phyloP scores from a whole-genome alignment of 2,329 filamentous ascomycete species.

The Verticillium nonalfalfae region DNA sequence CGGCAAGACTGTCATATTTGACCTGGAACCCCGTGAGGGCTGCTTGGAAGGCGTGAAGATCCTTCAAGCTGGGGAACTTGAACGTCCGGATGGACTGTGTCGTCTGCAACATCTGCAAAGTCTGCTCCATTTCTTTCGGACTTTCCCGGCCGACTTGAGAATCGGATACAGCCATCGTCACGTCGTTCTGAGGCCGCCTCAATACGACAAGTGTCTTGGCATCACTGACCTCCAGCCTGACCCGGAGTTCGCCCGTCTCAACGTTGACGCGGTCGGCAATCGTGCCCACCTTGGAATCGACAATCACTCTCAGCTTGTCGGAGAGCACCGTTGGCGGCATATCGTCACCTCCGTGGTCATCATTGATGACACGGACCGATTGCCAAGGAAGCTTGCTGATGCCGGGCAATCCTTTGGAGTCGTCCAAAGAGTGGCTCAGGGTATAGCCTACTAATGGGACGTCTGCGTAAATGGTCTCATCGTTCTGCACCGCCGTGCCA shows the following conservation, averaged over 20 bases:
- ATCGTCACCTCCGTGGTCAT: slow-evolving; percentile 57
- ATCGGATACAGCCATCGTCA: slow-evolving; percentile 70
- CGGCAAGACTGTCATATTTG: slow-evolving; percentile 65
- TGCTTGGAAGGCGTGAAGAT: slow-evolving; percentile 72
- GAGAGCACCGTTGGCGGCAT: slow-evolving; percentile 65
- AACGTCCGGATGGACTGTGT: slow-evolving; percentile 65
- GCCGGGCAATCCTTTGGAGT: slow-evolving; percentile 40
- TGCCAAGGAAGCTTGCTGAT: slow-evolving; percentile 57
- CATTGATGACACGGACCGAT: slow-evolving; percentile 65
- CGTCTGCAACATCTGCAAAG: slow-evolving; percentile 51
- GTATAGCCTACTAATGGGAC: slow-evolving; percentile 59
- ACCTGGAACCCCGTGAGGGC: slow-evolving; percentile 78
- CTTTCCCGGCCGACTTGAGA: slow-evolving; percentile 57
- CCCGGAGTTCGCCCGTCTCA: slow-evolving; percentile 64
- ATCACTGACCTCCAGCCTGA: slow-evolving; percentile 58
- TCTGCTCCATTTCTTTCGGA: slow-evolving; percentile 55
- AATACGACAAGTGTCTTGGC: slow-evolving; percentile 59
- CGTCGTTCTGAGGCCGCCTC: slow-evolving; percentile 68
- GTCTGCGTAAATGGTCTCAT: slow-evolving; percentile 67
- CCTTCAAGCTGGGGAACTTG: slow-evolving; percentile 56
- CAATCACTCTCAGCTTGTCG: slow-evolving; percentile 67
- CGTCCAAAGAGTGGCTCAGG: slow-evolving; percentile 48
- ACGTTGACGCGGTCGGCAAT: slow-evolving; percentile 81
- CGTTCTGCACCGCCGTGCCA: slow-evolving; percentile 60
- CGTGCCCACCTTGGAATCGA: slow-evolving; percentile 70